phyloP scores from a whole-genome alignment of 768 basidiomycete species.

The Panellus pusillus region DNA sequence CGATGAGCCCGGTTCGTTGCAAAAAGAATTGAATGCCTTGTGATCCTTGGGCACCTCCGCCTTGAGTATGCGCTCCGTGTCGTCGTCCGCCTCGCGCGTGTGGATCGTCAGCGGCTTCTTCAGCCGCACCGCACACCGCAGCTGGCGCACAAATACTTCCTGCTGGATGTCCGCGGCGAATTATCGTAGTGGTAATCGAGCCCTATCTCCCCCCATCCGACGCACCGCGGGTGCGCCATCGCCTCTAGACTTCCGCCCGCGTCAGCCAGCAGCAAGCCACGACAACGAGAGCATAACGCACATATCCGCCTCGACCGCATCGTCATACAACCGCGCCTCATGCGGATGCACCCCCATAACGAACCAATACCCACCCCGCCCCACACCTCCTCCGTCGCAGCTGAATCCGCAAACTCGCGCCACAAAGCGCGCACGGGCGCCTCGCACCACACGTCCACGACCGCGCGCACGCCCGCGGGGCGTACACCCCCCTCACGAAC shows the following conservation, averaged over 20 bases:
- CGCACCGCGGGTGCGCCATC: slow-evolving; percentile 77
- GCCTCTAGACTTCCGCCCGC: slow-evolving; percentile 56
- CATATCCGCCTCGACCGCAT: slow-evolving; percentile 70
- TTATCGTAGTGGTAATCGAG: slow-evolving; percentile 84
- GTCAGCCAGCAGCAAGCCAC: background rate
- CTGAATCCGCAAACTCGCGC: slow-evolving; percentile 75
- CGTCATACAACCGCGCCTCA: slow-evolving; percentile 67
- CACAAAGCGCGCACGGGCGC: slow-evolving; percentile 64
- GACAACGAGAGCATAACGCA: slow-evolving; percentile 30
- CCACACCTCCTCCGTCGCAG: slow-evolving; percentile 60
- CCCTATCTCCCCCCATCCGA: slow-evolving; percentile 89
- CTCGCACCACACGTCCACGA: slow-evolving; percentile 91
- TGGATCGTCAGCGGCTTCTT: slow-evolving; percentile 84
- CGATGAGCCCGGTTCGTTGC: too few relatives aligned
- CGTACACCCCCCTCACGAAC: slow-evolving; percentile 65
- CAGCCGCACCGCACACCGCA: slow-evolving; percentile 63
- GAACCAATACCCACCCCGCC: slow-evolving; percentile 76
- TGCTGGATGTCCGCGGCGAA: slow-evolving; percentile 73
- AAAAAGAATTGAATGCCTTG: too few relatives aligned
- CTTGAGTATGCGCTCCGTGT: slow-evolving; percentile 77
- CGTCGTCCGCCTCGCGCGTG: slow-evolving; percentile 82
- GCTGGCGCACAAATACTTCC: slow-evolving; percentile 64
- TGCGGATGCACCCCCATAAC: slow-evolving; percentile 70
- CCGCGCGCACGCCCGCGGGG: slow-evolving; percentile 56
- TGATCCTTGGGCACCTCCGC: slow-evolving; percentile 72